Evolutionary conservation across 140 eudicot genomes (phyloP).

Genomic region (Senecio squalidus): DNA sequence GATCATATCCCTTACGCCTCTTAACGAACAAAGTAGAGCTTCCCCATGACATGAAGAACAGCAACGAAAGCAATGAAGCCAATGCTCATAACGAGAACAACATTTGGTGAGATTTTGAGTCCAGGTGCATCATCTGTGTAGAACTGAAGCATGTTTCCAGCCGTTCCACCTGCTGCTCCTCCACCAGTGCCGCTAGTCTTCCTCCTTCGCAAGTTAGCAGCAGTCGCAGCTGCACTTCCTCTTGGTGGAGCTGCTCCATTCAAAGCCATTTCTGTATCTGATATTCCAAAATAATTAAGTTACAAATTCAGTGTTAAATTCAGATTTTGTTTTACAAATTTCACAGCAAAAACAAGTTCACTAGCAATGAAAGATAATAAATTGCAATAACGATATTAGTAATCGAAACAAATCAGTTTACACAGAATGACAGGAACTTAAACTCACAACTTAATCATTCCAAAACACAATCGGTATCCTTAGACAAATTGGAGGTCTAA

Average conservation of each 20-base stretch:
- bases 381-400: no score
- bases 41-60: slow-evolving; percentile 55
- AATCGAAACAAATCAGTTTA: no score
- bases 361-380: no score
- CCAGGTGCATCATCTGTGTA: slow-evolving; percentile 66
- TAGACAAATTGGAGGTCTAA: no score
- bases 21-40: slow-evolving; percentile 43
- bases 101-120: slow-evolving; percentile 48
- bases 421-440: no score
- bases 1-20: slow-evolving; percentile 24
- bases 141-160: slow-evolving; percentile 54
- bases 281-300: background rate
- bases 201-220: slow-evolving; percentile 48
- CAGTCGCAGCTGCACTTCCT: slow-evolving; percentile 56
- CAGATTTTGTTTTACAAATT: background rate
- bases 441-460: no score
- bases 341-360: no score
- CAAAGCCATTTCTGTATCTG: slow-evolving; percentile 26
- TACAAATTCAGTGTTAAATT: background rate
- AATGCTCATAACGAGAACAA: slow-evolving; percentile 58
- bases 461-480: no score
- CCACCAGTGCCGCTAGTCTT: slow-evolving; percentile 34
- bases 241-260: slow-evolving; percentile 48
- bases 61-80: slow-evolving; percentile 62
- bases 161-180: slow-evolving; percentile 37